Evolutionary conservation across 192 early-diverging fungal species (phyloP).

Genomic region (Funneliformis mosseae): DNA sequence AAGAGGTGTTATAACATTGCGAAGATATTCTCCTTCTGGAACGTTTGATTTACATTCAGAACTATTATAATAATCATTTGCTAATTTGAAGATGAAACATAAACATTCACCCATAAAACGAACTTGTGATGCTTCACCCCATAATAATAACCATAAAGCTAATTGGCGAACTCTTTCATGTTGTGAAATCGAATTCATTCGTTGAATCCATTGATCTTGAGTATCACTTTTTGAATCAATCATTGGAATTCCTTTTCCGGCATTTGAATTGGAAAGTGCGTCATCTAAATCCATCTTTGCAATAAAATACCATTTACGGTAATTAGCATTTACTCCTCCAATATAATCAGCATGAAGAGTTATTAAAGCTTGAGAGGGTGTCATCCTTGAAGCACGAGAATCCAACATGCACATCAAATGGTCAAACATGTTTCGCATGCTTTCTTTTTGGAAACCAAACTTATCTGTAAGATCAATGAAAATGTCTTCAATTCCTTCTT

Average conservation of each 20-base stretch:
- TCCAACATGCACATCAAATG: conserved; percentile 80
- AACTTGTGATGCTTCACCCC: conserved; percentile 79
- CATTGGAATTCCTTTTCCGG: conserved; percentile 40
- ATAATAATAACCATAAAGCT: conserved; percentile 74
- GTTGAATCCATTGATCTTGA: conserved; percentile 64
- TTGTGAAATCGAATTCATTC: conserved; percentile 74
- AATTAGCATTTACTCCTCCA: conserved; percentile 80
- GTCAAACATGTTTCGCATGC: conserved; percentile 75
- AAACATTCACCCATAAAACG: conserved; percentile 75
- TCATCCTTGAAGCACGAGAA: conserved; percentile 75
- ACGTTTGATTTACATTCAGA: conserved; percentile 56
- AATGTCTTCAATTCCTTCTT: conserved; percentile 69
- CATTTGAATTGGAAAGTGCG: not conserved
- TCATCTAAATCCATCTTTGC: conserved; percentile 66
- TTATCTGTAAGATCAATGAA: conserved; percentile 66
- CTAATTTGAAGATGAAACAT: conserved; percentile 80
- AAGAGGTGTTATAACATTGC: conserved; percentile 68
- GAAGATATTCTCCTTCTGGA: conserved; percentile 70
- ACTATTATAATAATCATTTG: conserved; percentile 60
- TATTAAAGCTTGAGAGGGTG: conserved; percentile 66
- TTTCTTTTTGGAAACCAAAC: conserved; percentile 80
- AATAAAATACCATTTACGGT: conserved; percentile 83
- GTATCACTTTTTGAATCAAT: conserved; percentile 38
- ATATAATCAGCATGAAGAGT: conserved; percentile 80
- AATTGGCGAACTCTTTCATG: conserved; percentile 71